These are phyloP conservation scores for Trichaptum fuscoviolaceum DNA, from an alignment of 768 basidiomycete genomes.

Conservation along the genomic window DNA sequence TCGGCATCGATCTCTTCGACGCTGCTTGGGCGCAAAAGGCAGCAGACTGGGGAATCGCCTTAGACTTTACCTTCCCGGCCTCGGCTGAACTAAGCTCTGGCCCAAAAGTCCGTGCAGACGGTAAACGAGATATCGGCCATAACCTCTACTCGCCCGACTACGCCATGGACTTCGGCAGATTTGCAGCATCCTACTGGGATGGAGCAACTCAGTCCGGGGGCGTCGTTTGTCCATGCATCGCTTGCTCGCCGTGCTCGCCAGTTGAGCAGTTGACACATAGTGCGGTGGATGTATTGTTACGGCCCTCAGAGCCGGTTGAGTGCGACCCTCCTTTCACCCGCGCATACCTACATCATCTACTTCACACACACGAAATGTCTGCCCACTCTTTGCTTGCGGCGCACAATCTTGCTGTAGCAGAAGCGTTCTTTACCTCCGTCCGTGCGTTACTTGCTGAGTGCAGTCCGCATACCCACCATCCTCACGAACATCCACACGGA, in stretches of 20 bases:
- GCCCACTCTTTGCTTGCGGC: slow-evolving; percentile 68
- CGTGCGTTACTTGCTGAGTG: slow-evolving; percentile 29
- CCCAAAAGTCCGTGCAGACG: slow-evolving; percentile 11
- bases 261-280: slow-evolving; percentile 16
- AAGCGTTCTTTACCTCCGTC: slow-evolving; percentile 57
- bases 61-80: slow-evolving; percentile 72
- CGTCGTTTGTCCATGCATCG: slow-evolving; percentile 29
- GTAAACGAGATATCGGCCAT: slow-evolving; percentile 52
- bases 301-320: slow-evolving; percentile 6
- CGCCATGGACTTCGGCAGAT: slow-evolving; percentile 51
- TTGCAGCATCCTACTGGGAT: slow-evolving; percentile 40
- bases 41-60: slow-evolving; percentile 64
- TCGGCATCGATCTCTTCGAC: slow-evolving; percentile 77
- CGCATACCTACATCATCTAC: slow-evolving; percentile 79
- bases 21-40: slow-evolving; percentile 64
- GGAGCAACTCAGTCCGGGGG: slow-evolving; percentile 19
- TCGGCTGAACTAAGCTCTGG: neutral
- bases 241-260: slow-evolving; percentile 21
- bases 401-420: slow-evolving; percentile 71
- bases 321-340: slow-evolving; percentile 28
- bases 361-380: slow-evolving; percentile 89
- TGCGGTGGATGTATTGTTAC: slow-evolving; percentile 10
- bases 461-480: neutral
- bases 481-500: slow-evolving; percentile 7
- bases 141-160: slow-evolving; percentile 64